A percentile compares a stretch with the other conserved stretches of the same genome.
Evolutionary conservation across 2,329 filamentous ascomycete species (phyloP).

Genomic region (Calonectria naviculata): DNA sequence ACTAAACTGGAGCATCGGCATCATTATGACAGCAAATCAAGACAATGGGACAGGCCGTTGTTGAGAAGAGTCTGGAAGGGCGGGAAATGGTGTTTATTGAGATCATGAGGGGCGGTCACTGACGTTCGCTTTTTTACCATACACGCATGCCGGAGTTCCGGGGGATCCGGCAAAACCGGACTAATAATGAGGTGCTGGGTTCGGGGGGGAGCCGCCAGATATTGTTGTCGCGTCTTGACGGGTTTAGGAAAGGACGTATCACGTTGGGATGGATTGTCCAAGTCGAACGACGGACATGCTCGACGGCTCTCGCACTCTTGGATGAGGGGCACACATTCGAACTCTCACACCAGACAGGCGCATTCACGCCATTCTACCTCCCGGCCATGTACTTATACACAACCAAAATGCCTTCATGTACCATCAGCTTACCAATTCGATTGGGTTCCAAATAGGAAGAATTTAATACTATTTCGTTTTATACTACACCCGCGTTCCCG

Average conservation of each 20-base stretch:
- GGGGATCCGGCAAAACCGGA: constrained; percentile 8
- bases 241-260: background rate
- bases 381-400: constrained; percentile 18
- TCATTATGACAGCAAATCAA: constrained; percentile 14
- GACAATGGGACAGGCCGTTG: constrained; percentile 3
- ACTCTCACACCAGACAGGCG: background rate
- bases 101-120: constrained; percentile 8
- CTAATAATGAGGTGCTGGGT: constrained; percentile 10
- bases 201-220: background rate
- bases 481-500: too few relatives aligned
- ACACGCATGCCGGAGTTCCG: constrained; percentile 22
- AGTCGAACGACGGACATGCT: background rate
- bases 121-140: constrained; percentile 25
- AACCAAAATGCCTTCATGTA: constrained; percentile 18
- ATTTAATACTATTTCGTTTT: constrained; percentile 10
- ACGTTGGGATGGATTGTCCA: background rate
- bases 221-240: background rate
- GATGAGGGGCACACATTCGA: background rate
- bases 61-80: background rate
- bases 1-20: constrained; percentile 20
- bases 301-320: background rate
- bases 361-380: constrained; percentile 1
- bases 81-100: constrained; percentile 19
- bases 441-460: constrained; percentile 15
- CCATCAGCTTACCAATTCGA: constrained; percentile 10